These are phyloP conservation scores for Miamiensis avidus DNA, from an alignment of 169 alveolate species.

Conservation along the genomic window DNA sequence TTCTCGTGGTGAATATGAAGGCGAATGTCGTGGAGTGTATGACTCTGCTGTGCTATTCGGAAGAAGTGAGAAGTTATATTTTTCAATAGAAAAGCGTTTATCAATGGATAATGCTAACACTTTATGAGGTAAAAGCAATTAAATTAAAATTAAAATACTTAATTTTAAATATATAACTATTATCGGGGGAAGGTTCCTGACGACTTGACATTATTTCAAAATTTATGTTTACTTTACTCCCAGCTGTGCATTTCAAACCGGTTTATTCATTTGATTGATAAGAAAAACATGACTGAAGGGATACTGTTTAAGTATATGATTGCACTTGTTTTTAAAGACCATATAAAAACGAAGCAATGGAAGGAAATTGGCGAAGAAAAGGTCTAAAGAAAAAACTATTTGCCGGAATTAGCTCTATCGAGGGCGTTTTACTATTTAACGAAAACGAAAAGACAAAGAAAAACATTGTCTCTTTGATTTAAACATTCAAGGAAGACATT, in stretches of 20 bases:
- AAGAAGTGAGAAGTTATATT: background rate
- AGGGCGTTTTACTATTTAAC: background rate
- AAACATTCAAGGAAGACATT: background rate
- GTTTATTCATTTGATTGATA: no score
- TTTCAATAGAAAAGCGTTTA: background rate
- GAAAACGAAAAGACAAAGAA: background rate
- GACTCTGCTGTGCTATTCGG: background rate
- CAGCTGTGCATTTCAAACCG: background rate
- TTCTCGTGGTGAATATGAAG: background rate
- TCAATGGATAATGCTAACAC: background rate
- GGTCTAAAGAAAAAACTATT: no score
- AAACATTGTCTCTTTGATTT: background rate
- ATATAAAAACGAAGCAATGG: background rate
- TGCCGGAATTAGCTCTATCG: background rate
- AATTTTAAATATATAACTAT: no score
- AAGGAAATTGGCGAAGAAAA: background rate
- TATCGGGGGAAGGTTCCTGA: background rate
- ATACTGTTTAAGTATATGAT: background rate
- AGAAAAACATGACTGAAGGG: background rate
- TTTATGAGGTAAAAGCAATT: background rate
- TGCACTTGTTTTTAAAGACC: background rate
- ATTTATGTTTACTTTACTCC: background rate
- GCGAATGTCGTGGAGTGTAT: background rate
- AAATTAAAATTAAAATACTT: no score
- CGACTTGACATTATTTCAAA: no score